Evolutionary conservation across 306 rosid genomes (phyloP), one percentile per base, ranked within the genome.

Genomic region (Boehmeria nivea): DNA sequence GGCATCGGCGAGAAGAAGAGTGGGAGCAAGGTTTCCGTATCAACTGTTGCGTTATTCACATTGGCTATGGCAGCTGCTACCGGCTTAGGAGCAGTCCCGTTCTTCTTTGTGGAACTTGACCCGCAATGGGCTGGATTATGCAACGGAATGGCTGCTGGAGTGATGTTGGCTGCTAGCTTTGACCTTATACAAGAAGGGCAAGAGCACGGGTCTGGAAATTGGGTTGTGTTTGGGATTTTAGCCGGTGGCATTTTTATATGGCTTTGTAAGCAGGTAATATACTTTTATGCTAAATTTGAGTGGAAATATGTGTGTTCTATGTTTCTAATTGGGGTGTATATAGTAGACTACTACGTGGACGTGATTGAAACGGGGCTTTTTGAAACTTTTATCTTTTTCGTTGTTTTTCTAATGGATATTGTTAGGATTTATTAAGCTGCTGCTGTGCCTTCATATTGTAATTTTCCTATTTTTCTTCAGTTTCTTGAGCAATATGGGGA

Each of bases 111-210:
- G 70, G 95, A 93, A 77, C 99, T 87, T 64, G 95, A 87, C 74
- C 94, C 96, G 2, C 94, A 83, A 57, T 93, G 99, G 99, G 96
- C 95, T 43, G 99, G 99, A 28, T 55, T 93, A 42, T 93, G 99
- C 78, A 93, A 93, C 54, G 99, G 99, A 71, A 93, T 93, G 91
- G 99, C 96, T 44, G 94, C 99, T 33, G 99, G 99, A 78, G 99
- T 93, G 50, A 93, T 93, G 99, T 73, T 93, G 84, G 95, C 96
- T 65, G 96, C 96, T 6, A 93, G 99, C 81, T 93, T 93, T 71
- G 96, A 87, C 65, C 84, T 93, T 14, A 61, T 93, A 28, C 89
- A 83, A 78, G 96, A 93, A 76, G 99, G 99, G 66, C 99, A 81
- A 75, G 95, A 67, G 1, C 83, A 67, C 73, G 94, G 89, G 59